Percentiles rank a stretch among this genome's conserved stretches.
Evolutionary conservation across 1,139 yeast genomes (phyloP).

Genomic region (Wickerhamiella pararugosa): DNA sequence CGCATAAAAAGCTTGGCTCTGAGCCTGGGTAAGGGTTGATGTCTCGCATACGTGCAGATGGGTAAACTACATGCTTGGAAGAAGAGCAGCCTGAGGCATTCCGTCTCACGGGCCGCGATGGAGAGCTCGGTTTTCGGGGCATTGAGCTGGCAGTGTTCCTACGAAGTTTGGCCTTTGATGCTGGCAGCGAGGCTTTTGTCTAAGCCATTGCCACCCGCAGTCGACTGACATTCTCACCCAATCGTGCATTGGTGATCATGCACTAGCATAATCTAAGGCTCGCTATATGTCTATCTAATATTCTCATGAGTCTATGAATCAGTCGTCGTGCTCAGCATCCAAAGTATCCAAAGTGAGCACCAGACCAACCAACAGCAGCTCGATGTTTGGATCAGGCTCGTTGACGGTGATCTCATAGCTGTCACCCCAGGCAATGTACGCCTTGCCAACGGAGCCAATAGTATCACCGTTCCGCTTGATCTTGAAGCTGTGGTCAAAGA

Average conservation of each 20-base stretch:
- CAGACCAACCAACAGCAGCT: conserved; percentile 3
- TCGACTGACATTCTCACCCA: background rate
- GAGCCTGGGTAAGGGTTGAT: too few species aligned
- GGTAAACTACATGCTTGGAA: too few species aligned
- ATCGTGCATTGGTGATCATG: background rate
- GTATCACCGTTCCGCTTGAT: conserved; percentile 1
- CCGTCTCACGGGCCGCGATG: too few species aligned
- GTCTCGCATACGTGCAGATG: too few species aligned
- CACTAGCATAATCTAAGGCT: background rate
- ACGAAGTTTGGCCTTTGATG: too few species aligned
- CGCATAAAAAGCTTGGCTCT: too few species aligned
- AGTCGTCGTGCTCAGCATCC: conserved; percentile 1
- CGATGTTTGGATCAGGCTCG: background rate
- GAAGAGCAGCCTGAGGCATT: too few species aligned
- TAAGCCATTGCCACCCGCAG: too few species aligned
- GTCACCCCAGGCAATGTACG: conserved; percentile 4
- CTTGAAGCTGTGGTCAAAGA: conserved; percentile 7
- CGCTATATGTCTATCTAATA: background rate
- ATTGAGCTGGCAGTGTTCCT: too few species aligned
- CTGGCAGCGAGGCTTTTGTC: too few species aligned
- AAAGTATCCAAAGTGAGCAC: conserved; percentile 3
- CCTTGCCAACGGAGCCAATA: conserved; percentile 2
- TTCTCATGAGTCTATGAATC: background rate
- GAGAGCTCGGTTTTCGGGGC: too few species aligned
- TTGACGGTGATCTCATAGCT: conserved; percentile 3